phyloP scores from a whole-genome alignment of 148 eudicot genomes.

The Selenicereus undatus region DNA sequence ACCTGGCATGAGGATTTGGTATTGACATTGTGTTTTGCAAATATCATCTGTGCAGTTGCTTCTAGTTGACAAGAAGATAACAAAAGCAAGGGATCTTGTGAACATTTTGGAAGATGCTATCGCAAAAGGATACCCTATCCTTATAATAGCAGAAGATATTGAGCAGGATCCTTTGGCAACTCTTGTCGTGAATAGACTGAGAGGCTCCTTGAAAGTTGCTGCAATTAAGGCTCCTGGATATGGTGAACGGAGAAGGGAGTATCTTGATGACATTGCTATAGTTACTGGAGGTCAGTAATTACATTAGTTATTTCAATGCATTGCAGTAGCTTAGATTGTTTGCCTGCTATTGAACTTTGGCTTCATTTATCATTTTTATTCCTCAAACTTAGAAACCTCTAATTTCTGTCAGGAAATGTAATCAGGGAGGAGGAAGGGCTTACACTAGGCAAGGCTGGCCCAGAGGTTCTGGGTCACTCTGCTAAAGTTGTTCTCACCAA shows the following conservation, averaged over 20 bases:
- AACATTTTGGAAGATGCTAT: constrained; percentile 84
- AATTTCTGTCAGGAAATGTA: constrained; percentile 55
- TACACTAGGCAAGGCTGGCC: constrained; percentile 73
- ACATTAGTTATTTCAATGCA: background rate
- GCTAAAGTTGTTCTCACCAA: constrained; percentile 84
- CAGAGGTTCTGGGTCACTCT: constrained; percentile 78
- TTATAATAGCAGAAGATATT: constrained; percentile 89
- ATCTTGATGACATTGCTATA: constrained; percentile 89
- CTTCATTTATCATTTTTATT: background rate
- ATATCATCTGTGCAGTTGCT: constrained; percentile 43
- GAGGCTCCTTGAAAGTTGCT: constrained; percentile 86
- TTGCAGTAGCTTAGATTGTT: background rate
- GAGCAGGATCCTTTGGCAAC: constrained; percentile 95
- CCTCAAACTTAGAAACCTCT: background rate
- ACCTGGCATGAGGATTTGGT: background rate
- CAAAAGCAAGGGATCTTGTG: constrained; percentile 88
- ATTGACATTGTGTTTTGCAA: constrained; percentile 1
- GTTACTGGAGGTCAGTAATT: constrained; percentile 74
- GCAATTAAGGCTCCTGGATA: constrained; percentile 95
- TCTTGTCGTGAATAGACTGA: constrained; percentile 85
- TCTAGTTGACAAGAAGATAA: constrained; percentile 86
- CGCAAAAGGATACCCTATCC: constrained; percentile 72
- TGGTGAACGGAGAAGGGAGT: constrained; percentile 89
- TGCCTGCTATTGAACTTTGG: too few relatives aligned
- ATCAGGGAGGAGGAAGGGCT: constrained; percentile 92